Percentiles rank a stretch among this genome's conserved stretches.
phyloP scores from a whole-genome alignment of 2,329 filamentous ascomycete genomes.

The Sarocladium kiliense region DNA sequence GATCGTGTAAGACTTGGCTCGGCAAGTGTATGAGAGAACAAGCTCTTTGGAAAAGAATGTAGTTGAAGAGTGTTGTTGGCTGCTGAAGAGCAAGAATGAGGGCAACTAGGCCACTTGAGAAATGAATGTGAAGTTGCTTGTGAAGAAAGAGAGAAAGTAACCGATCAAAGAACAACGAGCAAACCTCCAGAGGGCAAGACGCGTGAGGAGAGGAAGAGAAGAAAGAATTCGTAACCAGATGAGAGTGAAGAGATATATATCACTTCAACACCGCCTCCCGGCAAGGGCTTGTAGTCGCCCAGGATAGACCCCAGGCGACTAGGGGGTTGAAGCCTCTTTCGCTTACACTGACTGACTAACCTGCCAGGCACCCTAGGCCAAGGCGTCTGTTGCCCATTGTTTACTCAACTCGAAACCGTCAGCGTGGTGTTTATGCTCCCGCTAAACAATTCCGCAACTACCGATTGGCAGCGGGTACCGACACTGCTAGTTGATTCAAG shows the following conservation, averaged over 20 bases:
- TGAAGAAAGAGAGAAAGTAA: background rate
- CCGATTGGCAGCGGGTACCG: background rate
- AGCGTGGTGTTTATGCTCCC: background rate
- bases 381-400: background rate
- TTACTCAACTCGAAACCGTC: constrained; percentile 1
- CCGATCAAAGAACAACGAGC: background rate
- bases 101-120: constrained; percentile 7
- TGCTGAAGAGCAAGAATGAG: constrained; percentile 1
- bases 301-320: no score
- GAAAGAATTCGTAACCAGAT: background rate
- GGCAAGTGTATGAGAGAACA: background rate
- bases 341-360: background rate
- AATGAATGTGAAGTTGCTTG: background rate
- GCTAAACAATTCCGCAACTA: background rate
- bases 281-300: no score
- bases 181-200: constrained; percentile 6
- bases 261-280: no score
- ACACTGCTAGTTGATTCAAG: background rate
- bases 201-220: background rate
- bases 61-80: background rate
- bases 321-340: background rate
- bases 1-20: background rate
- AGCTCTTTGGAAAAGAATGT: background rate
- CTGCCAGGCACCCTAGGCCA: background rate
- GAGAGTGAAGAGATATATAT: background rate